Percentiles rank a stretch among this genome's conserved stretches.
Evolutionary conservation across 1,284 basidiomycete species (phyloP).

Genomic region (Apiotrichum gamsii): DNA sequence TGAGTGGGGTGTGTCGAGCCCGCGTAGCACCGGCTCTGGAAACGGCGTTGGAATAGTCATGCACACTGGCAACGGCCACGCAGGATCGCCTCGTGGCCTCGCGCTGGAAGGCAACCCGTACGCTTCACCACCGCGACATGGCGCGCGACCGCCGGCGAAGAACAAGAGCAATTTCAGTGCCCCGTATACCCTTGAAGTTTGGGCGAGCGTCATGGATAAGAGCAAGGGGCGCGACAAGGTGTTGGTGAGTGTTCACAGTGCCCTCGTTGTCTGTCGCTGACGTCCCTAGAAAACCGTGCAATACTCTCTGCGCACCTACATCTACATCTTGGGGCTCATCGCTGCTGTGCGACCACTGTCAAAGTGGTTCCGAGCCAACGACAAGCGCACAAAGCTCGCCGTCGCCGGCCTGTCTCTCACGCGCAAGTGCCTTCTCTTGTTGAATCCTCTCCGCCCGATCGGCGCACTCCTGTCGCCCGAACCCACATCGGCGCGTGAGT

Average conservation of each 20-base stretch:
- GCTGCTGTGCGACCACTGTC: constrained; percentile 31
- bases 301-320: constrained; percentile 39
- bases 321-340: constrained; percentile 38
- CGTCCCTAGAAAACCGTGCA: constrained; percentile 35
- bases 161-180: not conserved
- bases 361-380: constrained; percentile 31
- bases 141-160: not conserved
- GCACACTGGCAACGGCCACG: not conserved
- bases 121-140: not conserved
- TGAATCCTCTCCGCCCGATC: constrained; percentile 40
- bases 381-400: constrained; percentile 30
- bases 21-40: too few relatives aligned
- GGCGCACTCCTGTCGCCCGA: constrained; percentile 35
- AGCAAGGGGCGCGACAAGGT: constrained; percentile 44
- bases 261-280: not conserved
- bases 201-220: constrained; percentile 37
- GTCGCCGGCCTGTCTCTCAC: constrained; percentile 34
- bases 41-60: too few relatives aligned
- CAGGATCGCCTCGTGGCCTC: too few relatives aligned
- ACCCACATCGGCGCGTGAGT: constrained; percentile 35
- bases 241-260: constrained; percentile 28
- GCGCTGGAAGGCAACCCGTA: not conserved
- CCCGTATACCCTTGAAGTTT: constrained; percentile 25
- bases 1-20: not conserved
- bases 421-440: constrained; percentile 42